Evolutionary conservation across 176 grass and related monocot species (phyloP), one percentile per base, ranked within the genome.

Genomic region (Bothriochloa decipiens): DNA sequence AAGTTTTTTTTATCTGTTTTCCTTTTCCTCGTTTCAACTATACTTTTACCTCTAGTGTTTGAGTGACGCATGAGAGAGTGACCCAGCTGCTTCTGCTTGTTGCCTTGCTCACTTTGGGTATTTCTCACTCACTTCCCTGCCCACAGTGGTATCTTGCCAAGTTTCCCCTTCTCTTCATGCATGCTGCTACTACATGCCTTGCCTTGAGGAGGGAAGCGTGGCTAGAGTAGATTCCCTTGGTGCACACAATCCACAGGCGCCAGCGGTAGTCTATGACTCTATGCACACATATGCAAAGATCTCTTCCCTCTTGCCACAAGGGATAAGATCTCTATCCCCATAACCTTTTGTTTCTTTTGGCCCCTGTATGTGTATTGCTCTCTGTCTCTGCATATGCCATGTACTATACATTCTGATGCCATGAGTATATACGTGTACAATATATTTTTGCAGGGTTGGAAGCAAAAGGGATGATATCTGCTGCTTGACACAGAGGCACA

Each of bases 141-240:
- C 76, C 83, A 82, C 42, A 65, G 55, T 67, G 55, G 65, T 63
- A 72, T 88, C 62, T 25, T 77, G 68, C 70, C 62, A 70, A 60
- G 26, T 78, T 88, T 85, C 89, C 74, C 77, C 85, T 46, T 46
- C 50, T 69, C 47, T 80, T 88, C 72, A 76, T 88, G 82, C 55
- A 58, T 58, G 8, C 50, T 52, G 37, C 45, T 16, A 17, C 85
- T 81, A 49, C 80, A 67, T 86, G 60, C 80, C 87, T 80, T 53
- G 29, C 76, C 62, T 65, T 84, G 86, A 71, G 65, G 25, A 49
- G 41, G 66, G 67, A 68, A 42, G 42, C 22, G 40, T 26, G n/a
- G 45, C 43, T 52, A 79, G 78, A 75, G 70, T 49, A 86, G 93
- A 95, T 95, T 93, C 88, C 85, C 74, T 89, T 89, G 75, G 61